Evolutionary conservation across 2,329 filamentous ascomycete genomes (phyloP), one percentile per base, ranked within the genome.

Genomic region (Epichloe amarillans): DNA sequence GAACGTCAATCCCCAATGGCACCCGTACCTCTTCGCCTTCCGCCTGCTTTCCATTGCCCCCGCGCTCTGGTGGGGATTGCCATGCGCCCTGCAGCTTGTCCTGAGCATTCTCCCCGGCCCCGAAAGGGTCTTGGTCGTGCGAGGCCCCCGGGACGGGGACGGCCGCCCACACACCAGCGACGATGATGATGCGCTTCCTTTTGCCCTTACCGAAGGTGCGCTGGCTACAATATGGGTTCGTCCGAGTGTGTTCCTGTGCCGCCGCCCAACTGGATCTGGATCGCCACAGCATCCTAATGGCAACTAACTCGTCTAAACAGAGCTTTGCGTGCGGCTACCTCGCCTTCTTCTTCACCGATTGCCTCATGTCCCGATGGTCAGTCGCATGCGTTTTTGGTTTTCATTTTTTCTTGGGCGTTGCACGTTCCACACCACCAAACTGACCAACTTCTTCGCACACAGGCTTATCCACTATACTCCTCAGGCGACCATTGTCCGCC

Each of bases 391-490:
- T 8, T 37, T 26, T 26, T 37, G 2, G 5, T 5, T 4, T 6
- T 4, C 21, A 23, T 14, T 23, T 23, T n/a, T 30, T 19, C 1
- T 6, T 10, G 12, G 17, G 6, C 30, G 2, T 47, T 14, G n/a
- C 36, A 3, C 30, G 4, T 36, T 36, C 14, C 36, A 5, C 35
- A 10, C 26, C 26, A n/a, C 21, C 3, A n/a, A 38, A 14, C 43
- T 36, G 5, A 46, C 30, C 8, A 10, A 15, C 48, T 36, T 33
- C 17, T 15, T 23, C n/a, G 10, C 17, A 21, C 40, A 21, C 52
- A 86, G 84, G 87, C 82, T 93, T 59, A 75, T 91, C 58, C 84
- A 89, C 65, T 93, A 91, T 69, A 88, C 86, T 14, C 86, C 87
- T 2, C 79, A 82, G 64, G 87, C 86, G 47, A 88, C 88, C 45